These are phyloP conservation scores for Saposhnikovia divaricata DNA, from an alignment of 129 eudicot species.

Conservation along the genomic window DNA sequence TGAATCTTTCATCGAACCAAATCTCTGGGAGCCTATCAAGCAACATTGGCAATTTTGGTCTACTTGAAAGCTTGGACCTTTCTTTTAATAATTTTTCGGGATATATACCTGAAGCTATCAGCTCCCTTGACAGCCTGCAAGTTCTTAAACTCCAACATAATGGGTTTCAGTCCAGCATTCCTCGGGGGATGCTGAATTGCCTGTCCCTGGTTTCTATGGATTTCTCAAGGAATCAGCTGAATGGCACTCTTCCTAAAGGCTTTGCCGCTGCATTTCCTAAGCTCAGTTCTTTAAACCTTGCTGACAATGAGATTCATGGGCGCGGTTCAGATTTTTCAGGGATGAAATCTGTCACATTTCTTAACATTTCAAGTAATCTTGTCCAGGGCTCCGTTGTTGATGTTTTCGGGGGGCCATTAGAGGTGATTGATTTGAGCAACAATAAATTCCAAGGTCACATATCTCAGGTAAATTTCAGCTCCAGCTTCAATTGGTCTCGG, in stretches of 20 bases:
- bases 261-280: conserved; percentile 55
- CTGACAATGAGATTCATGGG: conserved; percentile 50
- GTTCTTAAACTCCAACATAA: conserved; percentile 48
- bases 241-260: conserved; percentile 62
- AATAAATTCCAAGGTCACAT: conserved; percentile 80
- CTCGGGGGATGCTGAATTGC: conserved; percentile 51
- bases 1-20: conserved; percentile 57
- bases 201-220: conserved; percentile 52
- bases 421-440: conserved; percentile 68
- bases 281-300: conserved; percentile 56
- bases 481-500: conserved; percentile 52
- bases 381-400: conserved; percentile 72
- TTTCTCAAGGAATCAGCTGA: conserved; percentile 52
- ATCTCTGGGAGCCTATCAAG: conserved; percentile 49
- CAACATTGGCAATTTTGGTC: conserved; percentile 65
- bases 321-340: conserved; percentile 56
- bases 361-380: conserved; percentile 60
- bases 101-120: conserved; percentile 57
- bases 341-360: conserved; percentile 41
- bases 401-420: conserved; percentile 51
- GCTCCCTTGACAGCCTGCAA: conserved; percentile 46
- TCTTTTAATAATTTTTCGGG: conserved; percentile 57
- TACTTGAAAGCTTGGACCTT: conserved; percentile 62
- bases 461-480: conserved; percentile 46
- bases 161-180: conserved; percentile 40